Base-by-base conservation (phyloP, 2,329 filamentous ascomycete species). In the Dactylellina haptotyla region DNA sequence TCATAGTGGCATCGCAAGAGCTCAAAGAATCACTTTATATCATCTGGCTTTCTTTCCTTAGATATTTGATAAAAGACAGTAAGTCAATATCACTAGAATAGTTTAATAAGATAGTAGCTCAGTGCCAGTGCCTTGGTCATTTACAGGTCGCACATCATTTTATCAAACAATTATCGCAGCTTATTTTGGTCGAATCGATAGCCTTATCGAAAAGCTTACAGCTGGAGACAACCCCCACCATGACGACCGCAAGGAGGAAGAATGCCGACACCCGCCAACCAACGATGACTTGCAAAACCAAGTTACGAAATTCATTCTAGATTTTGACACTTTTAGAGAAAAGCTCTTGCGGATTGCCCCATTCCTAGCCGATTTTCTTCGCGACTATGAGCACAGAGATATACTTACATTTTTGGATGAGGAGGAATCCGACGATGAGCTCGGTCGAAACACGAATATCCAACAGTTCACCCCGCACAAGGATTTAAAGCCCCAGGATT, bases 401-500 rank as follows among this genome's bases (percentile, higher is more conserved):
- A 43, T 16, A 10, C 12, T 43, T 12, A 30, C 34, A 4, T 30
- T 28, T n/a, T 14, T 59, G 26, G 41, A 46, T n/a, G 54, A 28
- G 1, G 39, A 59, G 8, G 54, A 59, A 3, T 5, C 16, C 3
- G 37, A 59, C 5, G 28, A 14, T 2, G 54, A 59, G n/a, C 9
- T n/a, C 10, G n/a, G 41, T 5, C 41, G 53, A 18, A 41, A 8
- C 23, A 25, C n/a, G 1, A 25, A 18, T 5, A 14, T 34, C 14
- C 16, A 57, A 41, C 18, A 18, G 3, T 30, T 57, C 32, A 41
- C 30, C n/a, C 23, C 8, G 4, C 12, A 46, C 3, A 34, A 59
- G 23, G 56, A 59, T 18, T 18, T 59, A 14, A 46, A 43, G n/a
- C 56, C 56, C 10, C 56, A 59, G n/a, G 56, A 59, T 48, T 59